Conservation (phyloP, 116 monocot genomes). For the Iris pallida region DNA sequence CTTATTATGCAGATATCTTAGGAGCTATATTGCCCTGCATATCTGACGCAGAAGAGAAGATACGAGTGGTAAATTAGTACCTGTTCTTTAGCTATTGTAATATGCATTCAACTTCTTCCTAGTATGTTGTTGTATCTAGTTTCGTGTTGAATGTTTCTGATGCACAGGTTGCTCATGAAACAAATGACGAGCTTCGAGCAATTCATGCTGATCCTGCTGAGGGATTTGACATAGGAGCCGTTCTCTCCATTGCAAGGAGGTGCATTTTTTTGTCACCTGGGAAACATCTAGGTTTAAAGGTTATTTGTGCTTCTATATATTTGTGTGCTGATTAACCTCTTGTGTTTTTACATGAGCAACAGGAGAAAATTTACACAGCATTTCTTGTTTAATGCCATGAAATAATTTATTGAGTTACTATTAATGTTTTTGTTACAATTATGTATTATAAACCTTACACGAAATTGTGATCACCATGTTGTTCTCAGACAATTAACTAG, state of each 20-base stretch:
- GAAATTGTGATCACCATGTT: not conserved
- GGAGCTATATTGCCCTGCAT: constrained; percentile 97
- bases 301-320: constrained; percentile 15
- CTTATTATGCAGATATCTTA: constrained; percentile 93
- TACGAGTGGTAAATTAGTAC: constrained; percentile 61
- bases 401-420: not conserved
- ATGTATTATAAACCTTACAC: not conserved
- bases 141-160: not conserved
- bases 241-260: constrained; percentile 92
- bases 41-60: constrained; percentile 98
- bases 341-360: constrained; percentile 14
- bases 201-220: constrained; percentile 71
- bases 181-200: constrained; percentile 92
- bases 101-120: not conserved
- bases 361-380: constrained; percentile 2
- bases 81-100: not conserved
- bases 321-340: constrained; percentile 9
- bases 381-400: not conserved
- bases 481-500: constrained; percentile 78
- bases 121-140: not conserved
- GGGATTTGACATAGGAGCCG: constrained; percentile 79
- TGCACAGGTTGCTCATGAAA: constrained; percentile 89
- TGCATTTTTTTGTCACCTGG: constrained; percentile 23
- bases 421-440: not conserved
- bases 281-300: constrained; percentile 23